Evolutionary conservation across 73 alveolate genomes (phyloP), one percentile per base, ranked within the genome.

Genomic region (Tetrahymena borealis): DNA sequence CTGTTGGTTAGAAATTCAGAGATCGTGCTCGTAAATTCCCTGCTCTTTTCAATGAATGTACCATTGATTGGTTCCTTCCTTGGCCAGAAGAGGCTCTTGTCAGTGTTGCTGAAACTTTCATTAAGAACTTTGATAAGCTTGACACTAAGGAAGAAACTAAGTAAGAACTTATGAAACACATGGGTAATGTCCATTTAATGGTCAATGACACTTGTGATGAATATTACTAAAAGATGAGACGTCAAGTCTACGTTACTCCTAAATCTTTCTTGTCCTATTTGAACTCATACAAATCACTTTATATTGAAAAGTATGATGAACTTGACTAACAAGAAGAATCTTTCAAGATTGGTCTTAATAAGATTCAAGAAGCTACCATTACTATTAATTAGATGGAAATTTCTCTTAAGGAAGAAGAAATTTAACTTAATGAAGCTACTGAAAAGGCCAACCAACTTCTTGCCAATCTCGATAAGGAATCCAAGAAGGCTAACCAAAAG

Each of bases 81-180:
- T 99, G 99, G 99, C 99, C 99, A 90, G 99, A 99, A 96, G 99
- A 99, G 77, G 99, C 99, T 90, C 98, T 97, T 91, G 98, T 99
- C 93, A 95, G 99, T 78, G 99, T 99, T 97, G 94, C 98, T 94
- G 97, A 96, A 91, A 96, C 96, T 37, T 97, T 96, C 96, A 97
- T 97, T 93, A 94, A 96, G 92, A 96, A 96, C 40, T 98, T 98
- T 96, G 95, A 91, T 90, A 92, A 93, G 78, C 39, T 98, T 40
- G 99, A 98, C 90, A 97, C 99, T 91, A 96, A 97, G 35, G 97
- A 97, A n/a, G 99, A 98, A 90, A 98, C 96, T 91, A 97, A 97
- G 78, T 91, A 91, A 78, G 98, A 97, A 85, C 97, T 99, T 39
- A 98, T 96, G 95, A 96, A 96, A 91, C 99, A 99, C 96, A 98